phyloP scores from a whole-genome alignment of 495 filamentous ascomycete genomes.

The Penicillium desertorum region DNA sequence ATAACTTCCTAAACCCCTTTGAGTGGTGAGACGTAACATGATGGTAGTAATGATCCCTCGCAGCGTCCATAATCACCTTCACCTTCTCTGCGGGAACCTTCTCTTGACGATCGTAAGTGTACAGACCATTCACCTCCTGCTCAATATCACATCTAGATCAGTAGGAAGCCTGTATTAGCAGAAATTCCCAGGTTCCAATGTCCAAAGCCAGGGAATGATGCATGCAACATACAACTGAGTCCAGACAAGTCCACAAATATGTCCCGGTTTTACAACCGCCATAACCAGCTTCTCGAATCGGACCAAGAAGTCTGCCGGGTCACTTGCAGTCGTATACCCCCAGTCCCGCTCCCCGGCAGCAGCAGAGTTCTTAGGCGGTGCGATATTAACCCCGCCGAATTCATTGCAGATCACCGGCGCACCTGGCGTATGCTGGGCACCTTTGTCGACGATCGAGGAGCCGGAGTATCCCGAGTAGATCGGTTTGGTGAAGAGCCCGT shows the following conservation, averaged over 20 bases:
- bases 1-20: constrained; percentile 26
- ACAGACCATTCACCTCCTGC: constrained; percentile 43
- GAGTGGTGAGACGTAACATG: constrained; percentile 26
- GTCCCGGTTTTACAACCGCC: constrained; percentile 36
- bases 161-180: constrained; percentile 5
- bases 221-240: constrained; percentile 38
- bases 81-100: constrained; percentile 36
- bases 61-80: constrained; percentile 41
- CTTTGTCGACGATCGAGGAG: constrained; percentile 38
- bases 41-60: constrained; percentile 32
- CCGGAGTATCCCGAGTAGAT: constrained; percentile 30
- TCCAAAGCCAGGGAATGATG: not conserved
- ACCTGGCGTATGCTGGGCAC: constrained; percentile 43
- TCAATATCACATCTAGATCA: constrained; percentile 37
- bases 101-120: constrained; percentile 37
- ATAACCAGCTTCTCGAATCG: constrained; percentile 38
- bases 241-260: constrained; percentile 41
- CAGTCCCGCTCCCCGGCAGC: constrained; percentile 34
- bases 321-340: constrained; percentile 42
- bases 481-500: constrained; percentile 49
- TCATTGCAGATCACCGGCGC: constrained; percentile 59
- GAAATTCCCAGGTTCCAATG: not conserved
- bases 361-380: constrained; percentile 34
- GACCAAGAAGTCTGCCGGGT: constrained; percentile 34
- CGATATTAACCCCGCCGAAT: constrained; percentile 61